A percentile compares a stretch with the other conserved stretches of the same genome.
Evolutionary conservation across 495 filamentous ascomycete genomes (phyloP).

Genomic region (Annulohypoxylon nitens): DNA sequence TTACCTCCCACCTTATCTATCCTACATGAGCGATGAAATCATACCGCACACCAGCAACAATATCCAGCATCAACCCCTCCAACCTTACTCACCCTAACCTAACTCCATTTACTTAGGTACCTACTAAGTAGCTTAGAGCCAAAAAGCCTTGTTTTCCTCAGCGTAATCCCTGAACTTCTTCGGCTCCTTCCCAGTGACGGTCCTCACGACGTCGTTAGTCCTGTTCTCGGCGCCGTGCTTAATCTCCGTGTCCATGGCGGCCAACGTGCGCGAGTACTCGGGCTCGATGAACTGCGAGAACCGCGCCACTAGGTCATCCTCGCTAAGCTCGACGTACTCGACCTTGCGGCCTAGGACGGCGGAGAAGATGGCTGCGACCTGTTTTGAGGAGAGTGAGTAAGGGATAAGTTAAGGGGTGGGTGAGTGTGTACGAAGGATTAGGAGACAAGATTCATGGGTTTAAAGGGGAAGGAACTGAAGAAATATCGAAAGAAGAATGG

Average conservation of each 20-base stretch:
- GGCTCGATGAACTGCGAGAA: constrained; percentile 45
- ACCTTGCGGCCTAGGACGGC: constrained; percentile 56
- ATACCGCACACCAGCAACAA: background rate
- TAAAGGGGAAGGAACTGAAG: background rate
- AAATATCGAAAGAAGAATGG: background rate
- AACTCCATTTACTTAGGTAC: background rate
- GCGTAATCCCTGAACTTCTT: constrained; percentile 53
- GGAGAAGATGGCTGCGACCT: constrained; percentile 61
- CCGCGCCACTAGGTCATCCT: constrained; percentile 47
- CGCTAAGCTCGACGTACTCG: constrained; percentile 59
- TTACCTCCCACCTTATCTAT: background rate
- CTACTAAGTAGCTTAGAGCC: constrained; percentile 31
- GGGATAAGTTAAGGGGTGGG: background rate
- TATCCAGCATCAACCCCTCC: background rate
- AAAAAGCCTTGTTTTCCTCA: constrained; percentile 51
- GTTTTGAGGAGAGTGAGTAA: background rate
- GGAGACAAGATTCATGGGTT: background rate
- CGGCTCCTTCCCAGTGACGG: constrained; percentile 54
- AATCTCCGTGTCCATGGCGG: constrained; percentile 53
- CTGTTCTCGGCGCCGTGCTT: constrained; percentile 56
- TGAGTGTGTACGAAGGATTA: background rate
- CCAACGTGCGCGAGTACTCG: constrained; percentile 53
- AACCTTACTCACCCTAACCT: background rate
- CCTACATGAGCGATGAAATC: background rate
- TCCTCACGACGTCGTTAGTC: constrained; percentile 55